Percentiles rank a stretch among this genome's conserved stretches.
Evolutionary conservation across 2,329 filamentous ascomycete species (phyloP).

Genomic region (Zalaria sp.): DNA sequence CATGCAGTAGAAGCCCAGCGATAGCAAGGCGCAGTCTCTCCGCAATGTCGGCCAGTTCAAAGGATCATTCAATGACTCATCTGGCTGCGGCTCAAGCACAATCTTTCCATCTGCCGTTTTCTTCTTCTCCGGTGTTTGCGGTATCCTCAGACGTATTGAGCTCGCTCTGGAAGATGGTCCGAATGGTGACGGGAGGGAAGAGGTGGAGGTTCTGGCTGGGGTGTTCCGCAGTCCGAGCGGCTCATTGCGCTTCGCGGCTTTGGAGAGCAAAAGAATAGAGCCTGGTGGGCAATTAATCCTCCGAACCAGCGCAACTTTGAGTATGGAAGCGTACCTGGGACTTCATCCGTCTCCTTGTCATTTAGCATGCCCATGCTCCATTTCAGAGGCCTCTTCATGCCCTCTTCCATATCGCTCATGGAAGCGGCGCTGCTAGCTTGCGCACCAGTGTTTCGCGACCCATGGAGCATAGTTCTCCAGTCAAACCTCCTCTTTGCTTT

Average conservation of each 20-base stretch:
- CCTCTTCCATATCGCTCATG: slow-evolving; percentile 2
- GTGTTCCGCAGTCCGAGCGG: slow-evolving; percentile 48
- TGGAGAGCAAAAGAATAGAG: slow-evolving; percentile 46
- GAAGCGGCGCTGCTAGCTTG: slow-evolving; percentile 6
- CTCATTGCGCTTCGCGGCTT: slow-evolving; percentile 43
- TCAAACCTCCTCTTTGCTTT: slow-evolving; percentile 10
- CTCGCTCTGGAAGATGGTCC: slow-evolving; percentile 1
- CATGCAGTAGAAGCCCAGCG: slow-evolving; percentile 84
- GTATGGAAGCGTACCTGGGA: slow-evolving; percentile 50
- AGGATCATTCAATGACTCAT: slow-evolving; percentile 80
- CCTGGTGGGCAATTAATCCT: slow-evolving; percentile 22
- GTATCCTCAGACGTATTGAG: not conserved
- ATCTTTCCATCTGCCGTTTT: slow-evolving; percentile 68
- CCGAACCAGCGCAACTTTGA: too few relatives aligned
- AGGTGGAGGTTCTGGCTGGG: slow-evolving; percentile 34
- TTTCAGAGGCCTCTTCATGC: slow-evolving; percentile 14
- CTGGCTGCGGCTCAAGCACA: slow-evolving; percentile 81
- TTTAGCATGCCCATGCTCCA: slow-evolving; percentile 69
- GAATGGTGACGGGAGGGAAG: slow-evolving; percentile 12
- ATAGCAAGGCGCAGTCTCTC: slow-evolving; percentile 65
- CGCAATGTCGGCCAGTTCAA: slow-evolving; percentile 82
- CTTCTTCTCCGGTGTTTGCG: slow-evolving; percentile 42
- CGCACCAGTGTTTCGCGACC: slow-evolving; percentile 2
- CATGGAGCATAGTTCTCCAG: slow-evolving; percentile 10
- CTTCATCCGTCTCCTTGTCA: slow-evolving; percentile 67